phyloP scores from a whole-genome alignment of 768 basidiomycete species.

The Botryobasidium botryosum region DNA sequence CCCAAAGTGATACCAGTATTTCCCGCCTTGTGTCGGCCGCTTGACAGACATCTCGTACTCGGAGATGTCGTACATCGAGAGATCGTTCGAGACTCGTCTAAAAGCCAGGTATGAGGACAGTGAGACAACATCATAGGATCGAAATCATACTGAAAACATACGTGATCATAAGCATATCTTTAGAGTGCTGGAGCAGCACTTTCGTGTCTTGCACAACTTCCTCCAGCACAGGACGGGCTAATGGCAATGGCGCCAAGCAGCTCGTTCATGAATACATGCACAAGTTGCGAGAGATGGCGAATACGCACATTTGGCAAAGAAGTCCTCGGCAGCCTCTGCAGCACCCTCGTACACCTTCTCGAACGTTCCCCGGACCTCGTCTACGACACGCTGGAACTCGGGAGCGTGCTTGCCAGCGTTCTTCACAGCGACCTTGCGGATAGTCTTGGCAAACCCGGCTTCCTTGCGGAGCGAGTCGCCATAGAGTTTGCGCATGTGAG shows the following conservation, averaged over 20 bases:
- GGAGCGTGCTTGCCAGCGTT: constrained; percentile 76
- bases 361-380: constrained; percentile 85
- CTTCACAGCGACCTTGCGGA: constrained; percentile 79
- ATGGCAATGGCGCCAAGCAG: background rate
- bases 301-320: constrained; percentile 73
- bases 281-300: background rate
- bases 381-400: constrained; percentile 65
- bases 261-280: background rate
- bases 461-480: constrained; percentile 88
- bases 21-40: constrained; percentile 32
- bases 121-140: background rate
- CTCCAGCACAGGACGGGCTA: constrained; percentile 75
- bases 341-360: constrained; percentile 95
- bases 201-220: constrained; percentile 91
- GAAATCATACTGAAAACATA: constrained; percentile 25
- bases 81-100: constrained; percentile 66
- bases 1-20: constrained; percentile 66
- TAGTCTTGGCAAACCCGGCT: constrained; percentile 95
- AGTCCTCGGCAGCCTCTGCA: constrained; percentile 82
- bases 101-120: constrained; percentile 1
- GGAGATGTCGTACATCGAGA: constrained; percentile 60
- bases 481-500: constrained; percentile 97
- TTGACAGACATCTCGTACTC: constrained; percentile 49
- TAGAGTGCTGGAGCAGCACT: constrained; percentile 72
- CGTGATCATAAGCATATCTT: constrained; percentile 86